Evolutionary conservation across 108 stramenopile species (phyloP), one percentile per base, ranked within the genome.

Genomic region (Schizochytrium sp.): DNA sequence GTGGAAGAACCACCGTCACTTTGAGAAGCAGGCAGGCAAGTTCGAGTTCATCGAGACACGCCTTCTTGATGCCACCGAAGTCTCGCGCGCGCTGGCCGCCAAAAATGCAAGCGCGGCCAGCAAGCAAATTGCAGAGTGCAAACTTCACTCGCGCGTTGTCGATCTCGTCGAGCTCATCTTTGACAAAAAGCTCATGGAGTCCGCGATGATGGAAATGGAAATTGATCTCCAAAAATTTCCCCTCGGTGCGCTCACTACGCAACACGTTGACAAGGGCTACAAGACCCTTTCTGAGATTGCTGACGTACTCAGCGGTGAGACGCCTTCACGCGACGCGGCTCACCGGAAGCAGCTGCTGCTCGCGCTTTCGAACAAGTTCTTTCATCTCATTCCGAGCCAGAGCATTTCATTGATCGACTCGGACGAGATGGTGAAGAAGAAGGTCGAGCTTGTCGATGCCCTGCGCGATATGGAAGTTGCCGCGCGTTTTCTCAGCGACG

Each of bases 111-210:
- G 48, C 19, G 76, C 12, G 6, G n/a, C 45, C n/a, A 16, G 43
- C 12, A 8, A 47, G 45, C 48, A 3, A 2, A 34, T 18, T 16
- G 51, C 4, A 53, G n/a, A 47, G 10, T 25, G 48, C 19, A 83
- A 53, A 2, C 51, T 83, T 2, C 76, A 83, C 51, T 12, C 12
- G 45, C 45, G 76, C n/a, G 76, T 83, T 3, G 48, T 83, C 19
- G 76, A 83, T 23, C 76, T 83, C n/a, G n/a, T 83, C 76, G 76
- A 83, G 51, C 76, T 83, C 23, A 83, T 83, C 12, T 83, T 53
- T 45, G 51, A 83, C 51, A 83, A 47, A 16, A 53, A 83, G 76
- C 76, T 83, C 48, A 83, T 83, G 76, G 51, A 83, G 76, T 83
- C 76, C 25, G 51, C 76, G 19, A 53, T 83, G 76, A 12, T 83